A percentile compares a stretch with the other conserved stretches of the same genome.
phyloP scores from a whole-genome alignment of 805 yeast genomes.

The Ogataea degrootiae region DNA sequence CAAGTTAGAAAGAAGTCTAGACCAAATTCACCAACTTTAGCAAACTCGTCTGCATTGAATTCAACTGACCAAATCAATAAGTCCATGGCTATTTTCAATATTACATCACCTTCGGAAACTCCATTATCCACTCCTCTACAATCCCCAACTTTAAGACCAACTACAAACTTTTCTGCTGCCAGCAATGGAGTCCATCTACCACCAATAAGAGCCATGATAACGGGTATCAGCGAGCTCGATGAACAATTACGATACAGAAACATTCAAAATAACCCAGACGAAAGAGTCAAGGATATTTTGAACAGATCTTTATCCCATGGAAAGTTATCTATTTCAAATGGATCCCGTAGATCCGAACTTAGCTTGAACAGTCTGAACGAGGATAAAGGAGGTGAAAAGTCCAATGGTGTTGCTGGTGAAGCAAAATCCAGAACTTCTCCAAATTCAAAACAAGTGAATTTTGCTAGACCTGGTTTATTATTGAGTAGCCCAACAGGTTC shows the following conservation, averaged over 20 bases:
- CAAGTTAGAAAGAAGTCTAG: constrained; percentile 36
- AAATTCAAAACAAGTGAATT: neutral
- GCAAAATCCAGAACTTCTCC: neutral
- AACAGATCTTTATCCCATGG: constrained; percentile 23
- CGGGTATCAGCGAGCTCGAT: constrained; percentile 23
- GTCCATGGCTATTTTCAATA: constrained; percentile 27
- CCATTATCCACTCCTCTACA: constrained; percentile 33
- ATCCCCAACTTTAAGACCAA: constrained; percentile 32
- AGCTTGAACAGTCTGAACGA: constrained; percentile 3
- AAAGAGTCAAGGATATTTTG: constrained; percentile 24
- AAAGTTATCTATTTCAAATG: constrained; percentile 14
- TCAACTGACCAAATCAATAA: constrained; percentile 28
- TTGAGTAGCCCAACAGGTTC: constrained; percentile 10
- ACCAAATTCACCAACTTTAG: constrained; percentile 22
- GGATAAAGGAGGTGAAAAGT: neutral
- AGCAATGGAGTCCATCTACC: constrained; percentile 22
- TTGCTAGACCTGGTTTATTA: constrained; percentile 7
- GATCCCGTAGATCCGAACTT: constrained; percentile 8
- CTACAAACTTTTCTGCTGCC: constrained; percentile 4
- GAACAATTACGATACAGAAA: constrained; percentile 23
- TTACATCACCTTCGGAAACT: constrained; percentile 31
- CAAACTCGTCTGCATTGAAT: constrained; percentile 32
- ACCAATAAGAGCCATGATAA: constrained; percentile 30
- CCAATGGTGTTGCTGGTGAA: neutral
- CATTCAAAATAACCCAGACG: constrained; percentile 21